These are phyloP conservation scores for Wickerhamomyces sp. DNA, from an alignment of 1,139 yeast genomes.

Conservation along the genomic window DNA sequence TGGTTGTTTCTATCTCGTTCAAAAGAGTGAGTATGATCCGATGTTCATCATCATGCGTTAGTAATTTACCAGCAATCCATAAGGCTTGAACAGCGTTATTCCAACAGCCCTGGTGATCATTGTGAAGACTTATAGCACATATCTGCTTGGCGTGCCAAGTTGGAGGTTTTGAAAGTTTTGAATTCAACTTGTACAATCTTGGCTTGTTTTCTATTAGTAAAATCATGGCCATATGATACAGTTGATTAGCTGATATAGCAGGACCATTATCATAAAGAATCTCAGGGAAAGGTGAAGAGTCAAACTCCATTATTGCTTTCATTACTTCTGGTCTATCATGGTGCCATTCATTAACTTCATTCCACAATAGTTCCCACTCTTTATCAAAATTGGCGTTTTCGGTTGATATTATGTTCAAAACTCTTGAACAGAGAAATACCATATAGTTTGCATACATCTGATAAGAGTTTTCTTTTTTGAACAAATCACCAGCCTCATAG, in stretches of 20 bases:
- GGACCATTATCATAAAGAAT: slow-evolving; percentile 36
- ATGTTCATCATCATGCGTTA: slow-evolving; percentile 37
- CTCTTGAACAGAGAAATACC: slow-evolving; percentile 34
- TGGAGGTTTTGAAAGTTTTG: slow-evolving; percentile 24
- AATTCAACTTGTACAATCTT: slow-evolving; percentile 23
- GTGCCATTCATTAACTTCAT: slow-evolving; percentile 34
- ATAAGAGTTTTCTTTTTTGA: slow-evolving; percentile 21
- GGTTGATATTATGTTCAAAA: slow-evolving; percentile 28
- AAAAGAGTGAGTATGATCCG: slow-evolving; percentile 29
- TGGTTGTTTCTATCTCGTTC: slow-evolving; percentile 30
- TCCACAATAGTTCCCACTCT: slow-evolving; percentile 36
- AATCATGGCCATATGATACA: slow-evolving; percentile 38
- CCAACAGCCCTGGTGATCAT: slow-evolving; percentile 36
- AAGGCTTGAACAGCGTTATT: slow-evolving; percentile 37
- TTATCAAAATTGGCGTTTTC: slow-evolving; percentile 25
- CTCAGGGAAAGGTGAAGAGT: slow-evolving; percentile 33
- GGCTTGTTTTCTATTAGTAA: slow-evolving; percentile 38
- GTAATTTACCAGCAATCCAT: slow-evolving; percentile 37
- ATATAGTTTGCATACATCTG: slow-evolving; percentile 41
- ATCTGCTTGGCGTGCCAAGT: slow-evolving; percentile 41
- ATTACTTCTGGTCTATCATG: slow-evolving; percentile 29
- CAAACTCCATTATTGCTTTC: slow-evolving; percentile 29
- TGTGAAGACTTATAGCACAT: slow-evolving; percentile 35
- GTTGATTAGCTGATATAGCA: slow-evolving; percentile 35
- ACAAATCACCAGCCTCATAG: slow-evolving; percentile 25